phyloP scores from a whole-genome alignment of 2,329 filamentous ascomycete genomes.

The Arthrobotrys sinensis region DNA sequence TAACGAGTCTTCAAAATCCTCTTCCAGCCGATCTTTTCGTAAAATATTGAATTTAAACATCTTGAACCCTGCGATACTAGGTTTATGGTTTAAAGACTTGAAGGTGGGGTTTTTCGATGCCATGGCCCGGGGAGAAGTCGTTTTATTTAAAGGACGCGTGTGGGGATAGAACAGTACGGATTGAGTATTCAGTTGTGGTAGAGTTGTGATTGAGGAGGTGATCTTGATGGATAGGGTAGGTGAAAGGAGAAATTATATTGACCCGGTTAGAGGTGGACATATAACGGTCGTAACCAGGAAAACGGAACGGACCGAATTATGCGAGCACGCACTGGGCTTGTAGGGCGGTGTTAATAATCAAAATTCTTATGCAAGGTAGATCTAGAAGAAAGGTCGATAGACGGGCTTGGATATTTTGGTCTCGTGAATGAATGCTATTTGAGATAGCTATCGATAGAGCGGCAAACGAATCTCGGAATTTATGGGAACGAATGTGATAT shows the following conservation, averaged over 20 bases:
- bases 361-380: neutral
- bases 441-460: constrained; percentile 8
- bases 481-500: neutral
- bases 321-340: neutral
- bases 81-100: constrained; percentile 7
- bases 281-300: constrained; percentile 17
- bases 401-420: constrained; percentile 7
- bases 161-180: neutral
- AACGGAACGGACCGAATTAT: constrained; percentile 41
- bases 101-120: constrained; percentile 9
- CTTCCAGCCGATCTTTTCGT: constrained; percentile 32
- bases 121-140: constrained; percentile 12
- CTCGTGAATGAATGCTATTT: neutral
- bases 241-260: constrained; percentile 12
- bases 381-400: constrained; percentile 11
- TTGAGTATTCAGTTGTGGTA: neutral
- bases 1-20: neutral
- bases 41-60: constrained; percentile 52
- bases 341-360: constrained; percentile 4
- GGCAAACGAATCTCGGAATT: constrained; percentile 27
- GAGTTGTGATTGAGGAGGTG: neutral
- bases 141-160: constrained; percentile 14
- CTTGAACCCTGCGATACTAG: constrained; percentile 34
- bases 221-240: constrained; percentile 8
- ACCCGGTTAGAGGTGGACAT: constrained; percentile 21